Base-by-base conservation (phyloP, 192 early-diverging fungal species). In the Podila minutissima region DNA sequence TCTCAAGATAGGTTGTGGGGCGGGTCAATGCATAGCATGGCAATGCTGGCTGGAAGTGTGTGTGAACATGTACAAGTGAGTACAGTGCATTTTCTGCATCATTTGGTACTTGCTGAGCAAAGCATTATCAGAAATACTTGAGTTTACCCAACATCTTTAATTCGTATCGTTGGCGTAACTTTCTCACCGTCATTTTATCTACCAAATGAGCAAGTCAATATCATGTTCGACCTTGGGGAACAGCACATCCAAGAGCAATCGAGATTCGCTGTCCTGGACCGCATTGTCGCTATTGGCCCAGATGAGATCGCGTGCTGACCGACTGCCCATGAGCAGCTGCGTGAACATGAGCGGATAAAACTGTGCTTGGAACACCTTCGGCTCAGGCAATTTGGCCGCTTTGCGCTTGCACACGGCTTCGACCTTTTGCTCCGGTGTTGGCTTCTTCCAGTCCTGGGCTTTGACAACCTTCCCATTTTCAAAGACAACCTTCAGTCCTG, bases 191-290 rank as follows among this genome's bases (percentile, higher is more conserved):
- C 37, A 5, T 37, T 37, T 37, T 37, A 37, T 37, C 37, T 37
- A 37, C 37, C 37, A 37, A 10, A 37, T 10, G 10, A 37, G 37
- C 37, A 37, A 37, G 37, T 79, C 75, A 67, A 72, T 2, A 31
- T 48, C 59, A 28, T 79, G 75, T 5, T 37, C 46, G 5, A 17
- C 33, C 58, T 79, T 79, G 37, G 75, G 75, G 60, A 79, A 79
- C 3, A 79, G 53, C 3, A 35, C 67, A n/a, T 72, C 62, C 19
- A 79, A 37, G 35, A 79, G 35, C 50, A 72, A 15, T 1, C 57
- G 28, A 0, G 69, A 64, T 3, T 58, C 37, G 20, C 72, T 70
- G 33, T 72, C 38, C 35, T 9, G 0, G n/a, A 55, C 46, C 13
- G 20, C 1, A 26, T 38, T 59, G 24, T 68, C 67, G 5, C 35